Conservation (phyloP, 1,284 basidiomycete genomes). For the Ceratobasidium sp. region DNA sequence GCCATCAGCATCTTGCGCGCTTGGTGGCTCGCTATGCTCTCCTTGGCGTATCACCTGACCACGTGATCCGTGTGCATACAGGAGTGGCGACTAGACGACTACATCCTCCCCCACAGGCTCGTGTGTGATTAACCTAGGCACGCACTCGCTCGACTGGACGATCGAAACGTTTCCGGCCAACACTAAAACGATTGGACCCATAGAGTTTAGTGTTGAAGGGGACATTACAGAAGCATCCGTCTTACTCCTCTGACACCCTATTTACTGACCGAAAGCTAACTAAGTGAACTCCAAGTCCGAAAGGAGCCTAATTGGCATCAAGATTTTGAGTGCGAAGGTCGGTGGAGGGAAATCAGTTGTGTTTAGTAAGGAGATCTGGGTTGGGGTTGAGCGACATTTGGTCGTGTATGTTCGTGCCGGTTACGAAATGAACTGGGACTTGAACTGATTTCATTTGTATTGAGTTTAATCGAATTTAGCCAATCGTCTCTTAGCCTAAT, state of each 20-base stretch:
- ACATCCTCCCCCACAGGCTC: constrained; percentile 78
- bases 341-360: constrained; percentile 69
- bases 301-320: constrained; percentile 80
- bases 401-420: constrained; percentile 58
- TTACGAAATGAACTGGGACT: no score
- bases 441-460: no score
- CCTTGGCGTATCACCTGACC: no score
- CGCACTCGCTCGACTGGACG: constrained; percentile 85
- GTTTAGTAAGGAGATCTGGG: constrained; percentile 81
- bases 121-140: constrained; percentile 82
- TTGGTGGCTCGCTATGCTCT: no score
- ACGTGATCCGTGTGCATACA: no score
- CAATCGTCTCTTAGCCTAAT: no score
- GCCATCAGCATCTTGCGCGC: constrained; percentile 74
- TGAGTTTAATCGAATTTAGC: no score
- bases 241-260: constrained; percentile 72
- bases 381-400: constrained; percentile 74
- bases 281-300: constrained; percentile 82
- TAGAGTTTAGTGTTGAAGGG: constrained; percentile 88
- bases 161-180: constrained; percentile 67
- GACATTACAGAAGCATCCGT: constrained; percentile 89
- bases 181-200: constrained; percentile 74
- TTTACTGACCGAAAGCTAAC: constrained; percentile 62
- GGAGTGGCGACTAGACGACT: constrained; percentile 86
- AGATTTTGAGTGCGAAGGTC: no score